Base-by-base conservation (phyloP, 768 basidiomycete genomes). In the Kwoniella botswanensis region DNA sequence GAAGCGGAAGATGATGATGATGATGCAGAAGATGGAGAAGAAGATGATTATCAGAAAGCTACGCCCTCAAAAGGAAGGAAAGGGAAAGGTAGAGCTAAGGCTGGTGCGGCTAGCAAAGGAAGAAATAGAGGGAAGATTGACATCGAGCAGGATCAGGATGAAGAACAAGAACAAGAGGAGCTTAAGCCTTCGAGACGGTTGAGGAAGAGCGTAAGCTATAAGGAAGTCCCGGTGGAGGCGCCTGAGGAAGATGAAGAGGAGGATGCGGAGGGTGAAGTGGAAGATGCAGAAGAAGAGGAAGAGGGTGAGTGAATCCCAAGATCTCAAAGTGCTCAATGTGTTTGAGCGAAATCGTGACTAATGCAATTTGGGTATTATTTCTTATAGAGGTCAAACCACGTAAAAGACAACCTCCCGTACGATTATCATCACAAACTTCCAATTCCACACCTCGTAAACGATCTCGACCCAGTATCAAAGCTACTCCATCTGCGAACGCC, bases 181-280 rank as follows among this genome's bases (percentile, higher is more conserved):
- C 35, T 52, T 22, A 64, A 65, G 18, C 46, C 55, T 26, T 53
- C 41, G 4, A 62, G 60, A n/a, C 69, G 68, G 43, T 43, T 60
- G n/a, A 71, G 72, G 22, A 75, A 76, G 68, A 74, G 70, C 21
- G 74, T 78, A 15, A 74, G 74, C 64, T 76, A 80, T 57, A 72
- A 68, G 57, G 79, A 78, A 62, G 59, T 76, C 4, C 71, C 73
- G 4, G 53, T 66, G 5, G 74, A 71, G 12, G 76, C 68, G 15
- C 65, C 67, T 12, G 67, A 73, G 9, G 65, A 65, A 41, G 74
- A 66, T 12, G 71, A 72, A 3, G 76, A 74, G 17, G 71, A 69
- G 6, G 77, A 75, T 18, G 74, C 15, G 9, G 72, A 70, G 7
- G 71, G 67, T 26, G 74, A 66, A 17, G 76, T 43, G 7, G 78